These are phyloP conservation scores for Sporothrix schenckii DNA, from an alignment of 2,329 filamentous ascomycete species.

Conservation along the genomic window DNA sequence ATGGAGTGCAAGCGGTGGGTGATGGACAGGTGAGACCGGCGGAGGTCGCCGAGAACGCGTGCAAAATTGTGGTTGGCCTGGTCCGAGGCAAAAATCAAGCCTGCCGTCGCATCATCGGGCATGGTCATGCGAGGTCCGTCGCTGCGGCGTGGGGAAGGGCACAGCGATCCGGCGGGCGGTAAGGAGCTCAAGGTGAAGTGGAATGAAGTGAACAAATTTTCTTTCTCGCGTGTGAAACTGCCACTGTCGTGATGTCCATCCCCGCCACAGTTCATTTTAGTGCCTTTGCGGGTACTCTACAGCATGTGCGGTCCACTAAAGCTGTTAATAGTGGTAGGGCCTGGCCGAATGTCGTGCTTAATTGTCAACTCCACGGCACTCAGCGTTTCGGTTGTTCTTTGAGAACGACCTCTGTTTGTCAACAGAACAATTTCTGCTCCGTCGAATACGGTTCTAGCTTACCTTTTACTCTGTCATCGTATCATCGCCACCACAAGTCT, in stretches of 20 bases:
- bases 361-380: too few species aligned
- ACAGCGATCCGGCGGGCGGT: not conserved
- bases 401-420: too few species aligned
- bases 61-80: constrained; percentile 67
- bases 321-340: not conserved
- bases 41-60: constrained; percentile 70
- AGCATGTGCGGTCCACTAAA: not conserved
- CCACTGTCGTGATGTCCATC: not conserved
- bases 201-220: not conserved
- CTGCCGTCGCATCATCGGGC: constrained; percentile 43
- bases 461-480: too few species aligned
- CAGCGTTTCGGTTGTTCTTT: too few species aligned
- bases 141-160: not conserved
- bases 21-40: constrained; percentile 74
- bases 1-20: constrained; percentile 83
- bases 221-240: too few species aligned
- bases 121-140: constrained; percentile 32
- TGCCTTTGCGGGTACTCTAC: constrained; percentile 3
- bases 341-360: not conserved
- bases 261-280: not conserved
- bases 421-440: too few species aligned
- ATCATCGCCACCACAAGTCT: too few species aligned
- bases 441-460: too few species aligned
- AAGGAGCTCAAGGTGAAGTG: not conserved
- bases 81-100: constrained; percentile 53